These are phyloP conservation scores for Mrakia gelida DNA, from an alignment of 768 basidiomycete species.

Conservation along the genomic window DNA sequence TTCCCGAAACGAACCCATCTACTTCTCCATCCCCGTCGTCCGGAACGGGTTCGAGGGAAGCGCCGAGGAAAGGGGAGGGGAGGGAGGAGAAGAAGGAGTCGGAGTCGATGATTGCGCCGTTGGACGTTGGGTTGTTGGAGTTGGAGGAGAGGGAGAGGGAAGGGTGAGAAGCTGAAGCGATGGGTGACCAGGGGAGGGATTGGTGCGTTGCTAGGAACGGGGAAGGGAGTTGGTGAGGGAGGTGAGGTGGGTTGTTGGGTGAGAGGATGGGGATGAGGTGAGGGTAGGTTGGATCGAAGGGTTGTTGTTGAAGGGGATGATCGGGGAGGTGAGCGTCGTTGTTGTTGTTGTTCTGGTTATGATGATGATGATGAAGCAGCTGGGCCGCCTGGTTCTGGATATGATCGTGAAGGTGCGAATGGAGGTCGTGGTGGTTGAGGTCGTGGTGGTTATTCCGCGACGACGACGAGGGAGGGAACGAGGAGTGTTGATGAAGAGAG, in stretches of 20 bases:
- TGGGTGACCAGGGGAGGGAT: conserved; percentile 1
- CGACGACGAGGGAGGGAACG: not conserved
- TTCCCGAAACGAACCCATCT: not conserved
- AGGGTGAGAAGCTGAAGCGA: not conserved
- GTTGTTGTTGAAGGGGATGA: not conserved
- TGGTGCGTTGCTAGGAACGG: conserved; percentile 15
- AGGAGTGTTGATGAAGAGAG: not conserved
- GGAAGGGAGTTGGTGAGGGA: conserved; percentile 10
- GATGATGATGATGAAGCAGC: not conserved
- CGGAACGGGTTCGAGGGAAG: not conserved
- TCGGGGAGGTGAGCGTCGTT: not conserved
- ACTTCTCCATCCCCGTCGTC: conserved; percentile 22
- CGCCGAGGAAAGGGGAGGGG: conserved; percentile 22
- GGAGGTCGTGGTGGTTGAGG: not conserved
- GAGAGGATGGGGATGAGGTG: conserved; percentile 10
- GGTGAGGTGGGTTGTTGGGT: not conserved
- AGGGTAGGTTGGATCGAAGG: conserved; percentile 22
- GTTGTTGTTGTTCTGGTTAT: not conserved
- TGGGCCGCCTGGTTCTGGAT: not conserved
- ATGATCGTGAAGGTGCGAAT: not conserved
- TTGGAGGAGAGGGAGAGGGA: not conserved
- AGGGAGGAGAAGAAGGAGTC: conserved; percentile 12
- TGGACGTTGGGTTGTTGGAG: no score
- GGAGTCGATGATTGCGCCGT: not conserved
- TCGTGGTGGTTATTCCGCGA: not conserved